Conservation (phyloP, 148 eudicot genomes). For the Salicornia ramosissima region DNA sequence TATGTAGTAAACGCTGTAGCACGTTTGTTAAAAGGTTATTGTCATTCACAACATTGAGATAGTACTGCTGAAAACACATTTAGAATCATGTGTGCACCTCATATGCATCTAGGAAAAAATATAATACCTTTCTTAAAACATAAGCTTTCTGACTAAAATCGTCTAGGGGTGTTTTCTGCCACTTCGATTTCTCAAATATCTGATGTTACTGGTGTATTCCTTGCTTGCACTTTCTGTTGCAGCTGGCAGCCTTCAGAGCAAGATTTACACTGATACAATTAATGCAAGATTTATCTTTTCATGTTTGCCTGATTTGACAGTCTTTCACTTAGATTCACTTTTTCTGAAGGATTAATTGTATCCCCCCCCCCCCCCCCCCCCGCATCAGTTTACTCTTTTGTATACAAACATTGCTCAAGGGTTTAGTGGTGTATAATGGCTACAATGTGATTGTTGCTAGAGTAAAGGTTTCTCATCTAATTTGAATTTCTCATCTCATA, state of each 20-base stretch:
- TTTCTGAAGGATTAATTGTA: background rate
- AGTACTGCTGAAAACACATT: background rate
- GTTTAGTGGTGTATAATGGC: background rate
- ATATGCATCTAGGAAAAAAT: background rate
- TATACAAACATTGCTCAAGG: background rate
- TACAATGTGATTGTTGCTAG: background rate
- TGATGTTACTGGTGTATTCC: background rate
- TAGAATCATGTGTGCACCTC: background rate
- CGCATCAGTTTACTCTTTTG: background rate
- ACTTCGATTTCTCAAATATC: background rate
- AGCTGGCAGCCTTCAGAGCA: background rate
- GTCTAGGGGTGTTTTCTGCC: background rate
- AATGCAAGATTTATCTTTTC: background rate
- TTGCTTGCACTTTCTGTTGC: background rate
- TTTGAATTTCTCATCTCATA: background rate
- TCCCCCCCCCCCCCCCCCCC: background rate
- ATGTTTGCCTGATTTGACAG: background rate
- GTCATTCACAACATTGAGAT: background rate
- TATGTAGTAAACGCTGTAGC: too few species aligned
- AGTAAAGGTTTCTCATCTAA: background rate
- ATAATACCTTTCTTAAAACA: background rate
- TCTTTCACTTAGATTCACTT: background rate
- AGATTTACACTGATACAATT: background rate
- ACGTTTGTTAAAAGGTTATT: too few species aligned
- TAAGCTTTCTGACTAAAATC: background rate